Base-by-base conservation (phyloP, 1,139 yeast genomes). In the Blastobotrys proliferans region DNA sequence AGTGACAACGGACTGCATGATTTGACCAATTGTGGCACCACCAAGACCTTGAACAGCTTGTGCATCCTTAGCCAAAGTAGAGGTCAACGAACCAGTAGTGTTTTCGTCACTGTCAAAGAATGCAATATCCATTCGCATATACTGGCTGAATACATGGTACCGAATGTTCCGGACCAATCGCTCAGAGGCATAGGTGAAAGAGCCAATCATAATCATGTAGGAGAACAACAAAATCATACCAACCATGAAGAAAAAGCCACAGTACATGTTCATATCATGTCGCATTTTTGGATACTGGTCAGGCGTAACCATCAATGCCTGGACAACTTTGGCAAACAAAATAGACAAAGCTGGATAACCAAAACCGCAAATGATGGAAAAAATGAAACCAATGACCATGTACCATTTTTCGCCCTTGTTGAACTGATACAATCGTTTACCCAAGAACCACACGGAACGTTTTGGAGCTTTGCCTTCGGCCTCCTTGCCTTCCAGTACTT, bases 11-110 rank as follows among this genome's bases (percentile, higher is more conserved):
- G 77, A 70, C 14, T 94, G 94, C 50, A 83, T 76, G 40, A 88
- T 77, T 3, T 83, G 68, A 11, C 94, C 86, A 45, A 94, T 74
- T 36, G 84, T 81, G 20, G 95, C 95, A 59, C 92, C 97, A 31
- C 94, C 83, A 31, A 87, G 73, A 56, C 88, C 88, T 46, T 85
- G 79, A 19, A 88, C 90, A 32, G 85, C 78, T 57, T 83, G 88
- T 1, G 95, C 90, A 61, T 88, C 96, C 46, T 83, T 81, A 27
- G 92, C 81, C 22, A 87, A 68, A 50, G 95, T 71, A 2, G 94
- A 81, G 21, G 88, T 83, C 57, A 88, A 70, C 51, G 88, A 92
- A 41, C 97, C 97, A 2, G 90, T 60, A 10, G 64, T 52, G 44
- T 65, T 62, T 29, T 56, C 54, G 38, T 87, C 86, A 27, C 77